These are phyloP conservation scores for Carallia pectinifolia DNA, from an alignment of 345 rosid species.

Conservation along the genomic window DNA sequence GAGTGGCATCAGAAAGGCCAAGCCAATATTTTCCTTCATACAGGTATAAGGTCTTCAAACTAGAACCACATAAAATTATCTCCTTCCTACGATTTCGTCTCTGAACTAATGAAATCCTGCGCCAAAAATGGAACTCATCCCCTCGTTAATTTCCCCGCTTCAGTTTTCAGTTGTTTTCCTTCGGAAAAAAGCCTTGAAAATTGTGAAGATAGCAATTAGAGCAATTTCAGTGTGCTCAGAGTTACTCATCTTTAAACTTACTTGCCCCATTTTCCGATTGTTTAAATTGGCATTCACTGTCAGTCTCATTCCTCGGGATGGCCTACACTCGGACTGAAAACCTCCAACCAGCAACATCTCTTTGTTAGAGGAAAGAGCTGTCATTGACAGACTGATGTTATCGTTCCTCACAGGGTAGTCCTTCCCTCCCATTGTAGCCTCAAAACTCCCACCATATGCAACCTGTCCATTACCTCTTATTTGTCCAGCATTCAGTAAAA, in stretches of 20 bases:
- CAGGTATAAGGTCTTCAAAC: neutral
- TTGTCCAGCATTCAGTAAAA: conserved; percentile 61
- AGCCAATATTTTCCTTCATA: neutral
- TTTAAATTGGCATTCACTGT: conserved; percentile 61
- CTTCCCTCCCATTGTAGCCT: conserved; percentile 69
- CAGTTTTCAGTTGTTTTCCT: conserved; percentile 38
- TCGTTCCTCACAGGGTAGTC: conserved; percentile 78
- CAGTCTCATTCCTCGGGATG: conserved; percentile 49
- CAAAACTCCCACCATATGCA: conserved; percentile 74
- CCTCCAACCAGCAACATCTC: conserved; percentile 74
- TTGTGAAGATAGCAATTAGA: conserved; percentile 51
- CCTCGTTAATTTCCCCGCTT: conserved; percentile 37
- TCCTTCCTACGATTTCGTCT: neutral
- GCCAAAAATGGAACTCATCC: conserved; percentile 29
- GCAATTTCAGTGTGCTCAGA: conserved; percentile 75
- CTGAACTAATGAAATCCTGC: neutral
- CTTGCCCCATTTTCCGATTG: conserved; percentile 71
- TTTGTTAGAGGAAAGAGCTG: conserved; percentile 60
- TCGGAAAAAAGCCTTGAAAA: conserved; percentile 47
- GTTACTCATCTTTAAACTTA: conserved; percentile 60
- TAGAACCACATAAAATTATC: neutral
- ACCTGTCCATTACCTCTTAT: conserved; percentile 58
- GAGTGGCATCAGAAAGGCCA: neutral
- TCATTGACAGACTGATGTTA: conserved; percentile 47
- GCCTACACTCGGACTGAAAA: conserved; percentile 66